phyloP scores from a whole-genome alignment of 2,329 filamentous ascomycete genomes.

The Curvularia verruculosa region DNA sequence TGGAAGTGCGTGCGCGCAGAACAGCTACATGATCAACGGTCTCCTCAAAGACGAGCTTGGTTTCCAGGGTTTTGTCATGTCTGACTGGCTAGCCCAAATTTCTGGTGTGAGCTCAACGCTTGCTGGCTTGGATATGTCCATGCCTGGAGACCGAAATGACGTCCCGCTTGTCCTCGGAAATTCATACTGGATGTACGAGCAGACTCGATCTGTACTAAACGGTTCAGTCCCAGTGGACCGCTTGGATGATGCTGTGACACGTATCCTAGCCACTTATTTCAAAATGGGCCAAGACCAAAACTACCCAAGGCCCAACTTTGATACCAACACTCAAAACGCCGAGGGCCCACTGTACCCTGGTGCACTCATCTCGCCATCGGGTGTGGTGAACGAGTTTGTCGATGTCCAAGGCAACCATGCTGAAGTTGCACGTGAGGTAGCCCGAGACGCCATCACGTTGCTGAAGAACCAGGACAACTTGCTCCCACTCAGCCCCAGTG shows the following conservation, averaged over 20 bases:
- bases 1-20: conserved; percentile 66
- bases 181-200: conserved; percentile 69
- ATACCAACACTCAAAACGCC: conserved; percentile 43
- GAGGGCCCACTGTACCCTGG: conserved; percentile 47
- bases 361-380: conserved; percentile 61
- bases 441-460: conserved; percentile 62
- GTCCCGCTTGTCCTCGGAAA: conserved; percentile 53
- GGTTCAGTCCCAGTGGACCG: conserved; percentile 80
- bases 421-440: conserved; percentile 57
- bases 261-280: conserved; percentile 88
- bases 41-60: conserved; percentile 86
- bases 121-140: conserved; percentile 82
- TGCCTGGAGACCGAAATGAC: conserved; percentile 72
- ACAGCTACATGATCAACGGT: conserved; percentile 81
- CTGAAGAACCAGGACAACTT: conserved; percentile 68
- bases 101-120: conserved; percentile 79
- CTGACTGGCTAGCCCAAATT: conserved; percentile 85
- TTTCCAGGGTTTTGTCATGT: conserved; percentile 74
- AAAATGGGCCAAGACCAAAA: conserved; percentile 52
- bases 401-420: conserved; percentile 62
- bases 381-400: conserved; percentile 73
- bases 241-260: conserved; percentile 85
- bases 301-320: conserved; percentile 53
- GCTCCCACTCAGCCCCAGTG: conserved; percentile 54
- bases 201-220: conserved; percentile 80